phyloP scores from a whole-genome alignment of 2,329 filamentous ascomycete species.

The Monosporascus sp. region DNA sequence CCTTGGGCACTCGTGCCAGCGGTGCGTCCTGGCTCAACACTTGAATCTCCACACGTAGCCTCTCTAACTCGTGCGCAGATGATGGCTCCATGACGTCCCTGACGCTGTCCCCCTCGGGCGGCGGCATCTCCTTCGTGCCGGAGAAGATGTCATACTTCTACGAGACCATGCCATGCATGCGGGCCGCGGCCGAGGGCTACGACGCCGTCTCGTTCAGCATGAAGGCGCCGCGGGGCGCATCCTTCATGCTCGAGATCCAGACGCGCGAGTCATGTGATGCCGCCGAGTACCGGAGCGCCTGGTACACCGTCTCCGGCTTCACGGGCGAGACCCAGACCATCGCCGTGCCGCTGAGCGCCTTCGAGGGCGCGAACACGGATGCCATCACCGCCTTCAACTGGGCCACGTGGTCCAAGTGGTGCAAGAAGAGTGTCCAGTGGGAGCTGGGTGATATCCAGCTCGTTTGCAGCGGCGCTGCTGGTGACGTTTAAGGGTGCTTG shows the following conservation, averaged over 20 bases:
- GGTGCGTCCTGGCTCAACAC: constrained; percentile 1
- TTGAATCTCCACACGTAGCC: background rate
- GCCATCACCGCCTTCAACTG: constrained; percentile 34
- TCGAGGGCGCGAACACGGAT: constrained; percentile 34
- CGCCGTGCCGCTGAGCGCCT: constrained; percentile 35
- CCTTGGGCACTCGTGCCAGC: constrained; percentile 22
- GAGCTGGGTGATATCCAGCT: constrained; percentile 3
- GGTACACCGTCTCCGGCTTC: constrained; percentile 28
- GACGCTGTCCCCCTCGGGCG: constrained; percentile 22
- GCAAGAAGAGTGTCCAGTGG: constrained; percentile 1
- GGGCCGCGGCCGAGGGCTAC: constrained; percentile 33
- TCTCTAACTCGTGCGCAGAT: constrained; percentile 16
- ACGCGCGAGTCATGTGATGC: constrained; percentile 34
- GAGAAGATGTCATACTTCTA: constrained; percentile 36
- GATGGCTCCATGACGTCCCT: constrained; percentile 33
- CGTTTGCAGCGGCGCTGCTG: background rate
- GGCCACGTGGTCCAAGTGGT: constrained; percentile 3
- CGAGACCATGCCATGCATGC: constrained; percentile 36
- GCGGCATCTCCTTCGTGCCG: constrained; percentile 36
- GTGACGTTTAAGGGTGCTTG: background rate
- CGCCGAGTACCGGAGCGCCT: constrained; percentile 32
- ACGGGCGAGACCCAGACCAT: constrained; percentile 35
- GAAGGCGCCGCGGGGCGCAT: constrained; percentile 31
- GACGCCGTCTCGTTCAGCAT: constrained; percentile 36
- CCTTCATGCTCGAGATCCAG: constrained; percentile 38